Base-by-base conservation (phyloP, 2,329 filamentous ascomycete genomes). In the Aspergillus aculeatus region DNA sequence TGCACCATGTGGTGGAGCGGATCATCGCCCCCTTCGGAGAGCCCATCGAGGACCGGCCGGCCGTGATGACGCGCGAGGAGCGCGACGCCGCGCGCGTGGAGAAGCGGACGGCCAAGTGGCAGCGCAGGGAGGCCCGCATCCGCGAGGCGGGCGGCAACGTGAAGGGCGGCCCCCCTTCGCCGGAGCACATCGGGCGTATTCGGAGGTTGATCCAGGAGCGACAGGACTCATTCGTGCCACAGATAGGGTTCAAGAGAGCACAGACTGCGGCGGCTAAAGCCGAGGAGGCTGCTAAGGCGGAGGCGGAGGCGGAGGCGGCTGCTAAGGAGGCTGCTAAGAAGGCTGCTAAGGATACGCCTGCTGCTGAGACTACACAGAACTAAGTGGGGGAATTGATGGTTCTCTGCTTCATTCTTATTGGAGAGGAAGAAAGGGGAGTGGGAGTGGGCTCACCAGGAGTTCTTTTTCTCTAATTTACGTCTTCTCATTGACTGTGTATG, bases 11-110 rank as follows among this genome's bases (percentile, higher is more conserved):
- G 4, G 76, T 79, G 12, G 76, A 79, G 63, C 67, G 75, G 10
- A 79, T 79, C 54, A 64, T 79, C 49, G 71, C 75, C 19, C 77
- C 77, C 21, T 79, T 79, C 59, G 77, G 73, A 1, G 54, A 56
- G 3, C 59, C 65, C 0, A 71, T 79, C 58, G 71, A 72, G 11
- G 69, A 75, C 10, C 69, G 77, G 23, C 76, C 76, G 50, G 52
- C 72, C 38, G 71, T 79, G 6, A 52, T 75, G 68, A 72, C 69
- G 19, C 63, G 69, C 21, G 69, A 70, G 59, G 74, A 78, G 63
- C 70, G 75, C 16, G 69, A 77, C 59, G 67, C 63, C 26, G 62
- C 69, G 65, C 66, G 71, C 7, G 67, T 67, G 48, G 55, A 59
- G 12, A 73, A 74, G 62, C 70, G 71, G 64, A 66, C 67, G 49